These are phyloP conservation scores for Pelargonium nanum DNA, from an alignment of 345 rosid species.

Conservation along the genomic window DNA sequence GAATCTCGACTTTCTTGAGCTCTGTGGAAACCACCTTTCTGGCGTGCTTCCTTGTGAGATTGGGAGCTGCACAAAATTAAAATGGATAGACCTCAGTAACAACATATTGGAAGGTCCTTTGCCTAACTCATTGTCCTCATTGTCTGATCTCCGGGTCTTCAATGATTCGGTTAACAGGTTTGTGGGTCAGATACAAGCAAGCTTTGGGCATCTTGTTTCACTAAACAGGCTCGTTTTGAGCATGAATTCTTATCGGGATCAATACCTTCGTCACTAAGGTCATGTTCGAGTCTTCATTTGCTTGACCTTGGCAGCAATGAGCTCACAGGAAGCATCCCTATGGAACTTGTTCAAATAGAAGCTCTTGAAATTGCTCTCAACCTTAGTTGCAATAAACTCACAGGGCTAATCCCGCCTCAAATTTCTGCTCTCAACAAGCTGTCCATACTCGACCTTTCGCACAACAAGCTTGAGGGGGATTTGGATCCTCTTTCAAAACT, in stretches of 20 bases:
- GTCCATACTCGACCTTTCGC: slow-evolving; percentile 69
- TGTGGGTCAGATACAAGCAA: slow-evolving; percentile 51
- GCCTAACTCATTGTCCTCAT: slow-evolving; percentile 46
- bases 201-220: slow-evolving; percentile 60
- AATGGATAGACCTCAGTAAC: slow-evolving; percentile 76
- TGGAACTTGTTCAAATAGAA: slow-evolving; percentile 55
- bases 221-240: slow-evolving; percentile 57
- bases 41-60: slow-evolving; percentile 67
- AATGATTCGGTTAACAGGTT: slow-evolving; percentile 60
- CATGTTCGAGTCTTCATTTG: slow-evolving; percentile 70
- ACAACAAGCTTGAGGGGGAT: slow-evolving; percentile 66
- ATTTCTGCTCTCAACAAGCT: slow-evolving; percentile 72
- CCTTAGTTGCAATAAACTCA: slow-evolving; percentile 67
- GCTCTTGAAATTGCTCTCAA: slow-evolving; percentile 85
- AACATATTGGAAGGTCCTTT: slow-evolving; percentile 60
- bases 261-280: slow-evolving; percentile 60
- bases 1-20: slow-evolving; percentile 62
- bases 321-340: slow-evolving; percentile 61
- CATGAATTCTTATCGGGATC: slow-evolving; percentile 59
- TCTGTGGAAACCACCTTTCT: slow-evolving; percentile 57
- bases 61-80: slow-evolving; percentile 56
- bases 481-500: slow-evolving; percentile 47
- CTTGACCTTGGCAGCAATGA: slow-evolving; percentile 81
- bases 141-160: slow-evolving; percentile 64
- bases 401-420: slow-evolving; percentile 63